These are phyloP conservation scores for Lasiosphaeriaceae sp. DNA, from an alignment of 495 filamentous ascomycete genomes.

Conservation along the genomic window DNA sequence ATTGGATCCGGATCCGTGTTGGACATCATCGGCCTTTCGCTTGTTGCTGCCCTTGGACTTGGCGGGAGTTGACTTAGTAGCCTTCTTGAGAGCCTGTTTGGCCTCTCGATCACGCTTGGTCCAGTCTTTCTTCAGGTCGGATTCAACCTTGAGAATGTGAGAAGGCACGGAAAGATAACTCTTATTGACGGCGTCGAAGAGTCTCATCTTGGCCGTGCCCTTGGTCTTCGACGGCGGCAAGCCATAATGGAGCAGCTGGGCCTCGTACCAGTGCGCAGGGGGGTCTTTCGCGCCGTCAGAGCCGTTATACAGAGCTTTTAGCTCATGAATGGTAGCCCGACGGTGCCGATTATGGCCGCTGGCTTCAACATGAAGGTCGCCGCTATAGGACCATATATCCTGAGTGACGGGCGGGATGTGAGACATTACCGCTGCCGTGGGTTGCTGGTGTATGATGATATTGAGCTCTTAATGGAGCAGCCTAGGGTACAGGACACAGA, in stretches of 20 bases:
- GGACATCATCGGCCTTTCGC: conserved; percentile 27
- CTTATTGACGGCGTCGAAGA: conserved; percentile 48
- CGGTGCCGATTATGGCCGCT: conserved; percentile 48
- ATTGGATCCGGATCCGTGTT: neutral
- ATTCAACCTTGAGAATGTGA: conserved; percentile 41
- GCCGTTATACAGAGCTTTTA: conserved; percentile 40
- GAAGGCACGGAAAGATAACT: conserved; percentile 42
- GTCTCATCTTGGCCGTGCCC: conserved; percentile 51
- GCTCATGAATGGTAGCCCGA: conserved; percentile 44
- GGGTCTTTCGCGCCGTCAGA: conserved; percentile 38
- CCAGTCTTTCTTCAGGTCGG: conserved; percentile 52
- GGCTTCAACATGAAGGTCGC: conserved; percentile 45
- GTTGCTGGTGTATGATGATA: too few relatives aligned
- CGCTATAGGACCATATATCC: conserved; percentile 19
- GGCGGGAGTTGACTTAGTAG: neutral
- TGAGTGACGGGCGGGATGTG: conserved; percentile 1
- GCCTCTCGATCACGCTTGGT: conserved; percentile 42
- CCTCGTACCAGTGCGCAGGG: conserved; percentile 54
- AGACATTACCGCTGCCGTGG: neutral
- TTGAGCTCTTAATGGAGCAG: too few relatives aligned
- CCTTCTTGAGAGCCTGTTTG: conserved; percentile 33
- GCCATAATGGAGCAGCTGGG: conserved; percentile 57
- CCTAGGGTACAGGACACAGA: too few relatives aligned
- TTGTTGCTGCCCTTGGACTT: conserved; percentile 15
- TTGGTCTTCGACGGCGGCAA: conserved; percentile 50